Percentiles rank a stretch among this genome's conserved stretches.
phyloP scores from a whole-genome alignment of 2,329 filamentous ascomycete genomes.

The Apiospora koreana region DNA sequence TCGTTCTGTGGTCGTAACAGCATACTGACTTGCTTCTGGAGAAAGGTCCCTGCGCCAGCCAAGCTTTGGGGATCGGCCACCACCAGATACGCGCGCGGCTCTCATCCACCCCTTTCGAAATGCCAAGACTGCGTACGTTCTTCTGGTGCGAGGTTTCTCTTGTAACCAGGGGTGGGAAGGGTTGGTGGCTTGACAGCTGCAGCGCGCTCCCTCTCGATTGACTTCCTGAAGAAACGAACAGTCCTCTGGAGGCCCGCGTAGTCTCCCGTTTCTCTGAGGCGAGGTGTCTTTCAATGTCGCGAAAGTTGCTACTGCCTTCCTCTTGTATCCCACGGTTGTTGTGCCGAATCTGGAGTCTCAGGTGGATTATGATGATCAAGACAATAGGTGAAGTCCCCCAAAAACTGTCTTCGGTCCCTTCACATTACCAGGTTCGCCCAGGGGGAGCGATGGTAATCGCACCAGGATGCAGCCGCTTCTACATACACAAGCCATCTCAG shows the following conservation, averaged over 20 bases:
- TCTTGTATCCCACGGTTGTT: background rate
- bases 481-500: background rate
- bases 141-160: background rate
- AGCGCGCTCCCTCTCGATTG: background rate
- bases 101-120: background rate
- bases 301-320: background rate
- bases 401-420: no score
- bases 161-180: background rate
- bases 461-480: background rate
- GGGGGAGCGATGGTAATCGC: background rate
- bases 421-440: no score
- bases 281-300: background rate
- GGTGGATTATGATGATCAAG: background rate
- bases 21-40: background rate
- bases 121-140: background rate
- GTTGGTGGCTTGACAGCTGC: background rate
- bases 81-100: background rate
- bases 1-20: background rate
- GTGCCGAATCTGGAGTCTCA: background rate
- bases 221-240: background rate
- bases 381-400: no score
- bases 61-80: background rate
- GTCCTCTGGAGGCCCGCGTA: background rate
- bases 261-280: background rate
- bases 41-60: background rate